Evolutionary conservation across 2,329 filamentous ascomycete species (phyloP), one percentile per base, ranked within the genome.

Genomic region (Aspergillus puulaauensis): DNA sequence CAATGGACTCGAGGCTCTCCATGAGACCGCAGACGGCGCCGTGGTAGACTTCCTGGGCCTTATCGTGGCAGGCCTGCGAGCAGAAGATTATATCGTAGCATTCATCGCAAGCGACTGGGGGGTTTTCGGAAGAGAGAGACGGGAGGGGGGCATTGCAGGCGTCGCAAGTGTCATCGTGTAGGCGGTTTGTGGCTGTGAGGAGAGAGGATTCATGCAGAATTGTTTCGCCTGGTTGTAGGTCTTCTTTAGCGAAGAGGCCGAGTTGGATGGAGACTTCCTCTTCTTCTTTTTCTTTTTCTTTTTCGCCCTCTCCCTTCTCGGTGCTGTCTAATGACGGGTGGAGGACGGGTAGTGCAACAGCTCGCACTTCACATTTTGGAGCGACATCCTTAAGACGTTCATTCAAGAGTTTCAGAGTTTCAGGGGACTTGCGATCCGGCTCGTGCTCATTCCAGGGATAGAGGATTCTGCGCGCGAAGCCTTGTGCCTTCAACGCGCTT

Each of bases 161-260:
- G 73, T 98, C 93, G 74, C 93, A 98, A 31, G 93, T 83, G 4
- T 89, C 82, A 61, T 96, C 92, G 70, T 96, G 91, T 12, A 95
- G 83, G 31, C 91, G 87, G 70, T 95, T 95, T 66, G 93, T 95
- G 46, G 91, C 93, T 2, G 93, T 96, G 41, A 99, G 79, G 7
- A 96, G 83, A 8, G 92, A 95, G 60, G 89, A 90, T 70, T 99
- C 95, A 48, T 85, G 80, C 31, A 99, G 82, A 2, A 97, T 86
- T 6, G 83, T 80, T 71, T 96, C 90, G 9, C 90, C 90, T 0
- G 91, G 85, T 0, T 80, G 77, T 39, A 98, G 90, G 63, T 96
- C 88, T 62, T 90, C 84, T 66, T 86, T 90, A 7, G 93, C 93
- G 71, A 98, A 98, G 3, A 99, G 83, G 4, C 95, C 95, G 0